phyloP scores from a whole-genome alignment of 768 basidiomycete genomes.

The Kwoniella mangroviensis region DNA sequence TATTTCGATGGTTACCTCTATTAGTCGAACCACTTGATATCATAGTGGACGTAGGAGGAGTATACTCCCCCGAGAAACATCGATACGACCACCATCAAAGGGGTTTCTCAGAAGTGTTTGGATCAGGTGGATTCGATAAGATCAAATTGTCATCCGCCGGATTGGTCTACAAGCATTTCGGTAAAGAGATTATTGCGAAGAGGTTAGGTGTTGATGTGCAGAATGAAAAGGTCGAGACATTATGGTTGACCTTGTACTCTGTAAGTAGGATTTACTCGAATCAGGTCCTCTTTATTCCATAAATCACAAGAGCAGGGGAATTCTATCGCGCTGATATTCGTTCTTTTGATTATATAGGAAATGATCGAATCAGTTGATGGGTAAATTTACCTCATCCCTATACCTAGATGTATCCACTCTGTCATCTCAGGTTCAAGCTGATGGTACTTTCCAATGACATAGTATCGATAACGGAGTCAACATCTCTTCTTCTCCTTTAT shows the following conservation, averaged over 20 bases:
- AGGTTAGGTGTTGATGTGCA: slow-evolving; percentile 62
- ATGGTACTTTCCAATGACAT: slow-evolving; percentile 3
- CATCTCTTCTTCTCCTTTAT: slow-evolving; percentile 69
- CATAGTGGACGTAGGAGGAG: slow-evolving; percentile 93
- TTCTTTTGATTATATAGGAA: slow-evolving; percentile 62
- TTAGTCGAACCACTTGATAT: slow-evolving; percentile 76
- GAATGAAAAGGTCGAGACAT: slow-evolving; percentile 69
- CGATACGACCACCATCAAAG: slow-evolving; percentile 97
- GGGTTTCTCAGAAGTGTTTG: slow-evolving; percentile 87
- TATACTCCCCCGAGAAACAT: slow-evolving; percentile 77
- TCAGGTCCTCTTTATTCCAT: neutral
- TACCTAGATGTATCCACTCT: too few relatives aligned
- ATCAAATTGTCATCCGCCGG: slow-evolving; percentile 94
- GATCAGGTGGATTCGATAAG: slow-evolving; percentile 65
- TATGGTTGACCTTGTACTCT: slow-evolving; percentile 90
- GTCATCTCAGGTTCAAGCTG: too few relatives aligned
- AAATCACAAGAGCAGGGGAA: neutral
- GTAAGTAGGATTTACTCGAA: slow-evolving; percentile 57
- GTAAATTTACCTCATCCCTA: too few relatives aligned
- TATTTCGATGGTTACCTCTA: too few relatives aligned
- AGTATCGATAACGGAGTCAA: slow-evolving; percentile 93
- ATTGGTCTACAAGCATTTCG: slow-evolving; percentile 97
- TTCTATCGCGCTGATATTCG: too few relatives aligned
- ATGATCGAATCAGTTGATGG: slow-evolving; percentile 85
- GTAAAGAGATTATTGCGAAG: slow-evolving; percentile 78